These are phyloP conservation scores for Turnera subulata DNA, from an alignment of 345 rosid species.

Conservation along the genomic window DNA sequence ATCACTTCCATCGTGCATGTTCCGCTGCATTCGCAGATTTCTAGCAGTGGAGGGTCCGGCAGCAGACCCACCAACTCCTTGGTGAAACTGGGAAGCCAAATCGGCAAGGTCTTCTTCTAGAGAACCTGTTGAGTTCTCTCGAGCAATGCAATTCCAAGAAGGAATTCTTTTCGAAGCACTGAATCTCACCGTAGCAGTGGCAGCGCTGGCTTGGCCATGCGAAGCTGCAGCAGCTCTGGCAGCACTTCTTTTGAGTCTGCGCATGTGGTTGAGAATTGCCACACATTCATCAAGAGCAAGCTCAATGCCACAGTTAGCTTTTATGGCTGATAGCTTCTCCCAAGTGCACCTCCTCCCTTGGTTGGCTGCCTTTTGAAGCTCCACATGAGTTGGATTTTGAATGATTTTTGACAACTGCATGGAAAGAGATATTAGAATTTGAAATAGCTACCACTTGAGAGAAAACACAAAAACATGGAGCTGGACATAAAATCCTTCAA, in stretches of 20 bases:
- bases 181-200: constrained; percentile 42
- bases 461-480: no score
- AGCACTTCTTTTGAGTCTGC: constrained; percentile 83
- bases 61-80: constrained; percentile 40
- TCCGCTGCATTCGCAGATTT: constrained; percentile 36
- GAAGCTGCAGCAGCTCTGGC: constrained; percentile 87
- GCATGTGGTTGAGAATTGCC: constrained; percentile 90
- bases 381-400: constrained; percentile 56
- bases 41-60: constrained; percentile 39
- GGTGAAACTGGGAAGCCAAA: constrained; percentile 37
- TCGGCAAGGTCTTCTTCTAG: constrained; percentile 67
- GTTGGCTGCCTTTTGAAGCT: constrained; percentile 30
- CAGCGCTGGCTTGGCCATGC: constrained; percentile 42
- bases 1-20: constrained; percentile 64
- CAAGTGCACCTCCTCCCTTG: constrained; percentile 99
- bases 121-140: constrained; percentile 95
- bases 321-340: constrained; percentile 98
- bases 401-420: constrained; percentile 72
- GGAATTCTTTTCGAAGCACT: constrained; percentile 89
- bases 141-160: constrained; percentile 91
- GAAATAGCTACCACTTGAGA: neutral
- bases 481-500: no score
- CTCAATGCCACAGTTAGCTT: constrained; percentile 94
- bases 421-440: neutral
- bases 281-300: constrained; percentile 96